Percentiles rank a stretch among this genome's conserved stretches.
Evolutionary conservation across 1,284 basidiomycete species (phyloP).

Genomic region (Peniophora sp.): DNA sequence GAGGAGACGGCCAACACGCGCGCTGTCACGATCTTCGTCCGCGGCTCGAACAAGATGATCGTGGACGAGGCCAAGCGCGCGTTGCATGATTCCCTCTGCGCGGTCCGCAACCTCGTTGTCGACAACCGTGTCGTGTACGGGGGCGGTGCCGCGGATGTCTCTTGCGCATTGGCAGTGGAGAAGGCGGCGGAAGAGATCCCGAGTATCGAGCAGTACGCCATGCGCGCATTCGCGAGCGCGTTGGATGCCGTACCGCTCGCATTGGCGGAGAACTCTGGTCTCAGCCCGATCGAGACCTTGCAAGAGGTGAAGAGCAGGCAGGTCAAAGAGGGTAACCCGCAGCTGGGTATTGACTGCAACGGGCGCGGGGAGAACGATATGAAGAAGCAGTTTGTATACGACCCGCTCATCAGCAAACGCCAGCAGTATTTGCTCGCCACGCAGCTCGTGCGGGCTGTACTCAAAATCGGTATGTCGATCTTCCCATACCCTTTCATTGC

Average conservation of each 20-base stretch:
- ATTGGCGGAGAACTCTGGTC: conserved; percentile 94
- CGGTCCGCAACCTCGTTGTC: conserved; percentile 89
- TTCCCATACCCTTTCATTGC: background rate
- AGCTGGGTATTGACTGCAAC: conserved; percentile 91
- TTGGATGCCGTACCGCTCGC: conserved; percentile 92
- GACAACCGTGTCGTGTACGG: conserved; percentile 98
- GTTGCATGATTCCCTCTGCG: conserved; percentile 95
- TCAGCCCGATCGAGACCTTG: conserved; percentile 94
- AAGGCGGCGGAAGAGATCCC: conserved; percentile 95
- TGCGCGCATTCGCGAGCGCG: conserved; percentile 95
- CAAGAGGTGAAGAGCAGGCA: conserved; percentile 93
- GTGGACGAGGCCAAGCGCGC: conserved; percentile 98
- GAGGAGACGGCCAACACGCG: conserved; percentile 97
- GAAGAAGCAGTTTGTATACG: conserved; percentile 96
- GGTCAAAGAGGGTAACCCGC: conserved; percentile 80
- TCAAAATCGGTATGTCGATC: conserved; percentile 56
- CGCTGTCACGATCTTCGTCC: conserved; percentile 95
- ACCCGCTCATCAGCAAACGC: conserved; percentile 94
- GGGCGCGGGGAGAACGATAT: conserved; percentile 89
- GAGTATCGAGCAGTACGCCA: conserved; percentile 97
- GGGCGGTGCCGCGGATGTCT: conserved; percentile 96
- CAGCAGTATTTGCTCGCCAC: conserved; percentile 98
- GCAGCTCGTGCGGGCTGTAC: conserved; percentile 72
- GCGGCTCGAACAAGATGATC: conserved; percentile 99
- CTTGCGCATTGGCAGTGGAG: conserved; percentile 86